Percentiles rank a stretch among this genome's conserved stretches.
phyloP scores from a whole-genome alignment of 2,329 filamentous ascomycete genomes.

The Neofusicoccum kwambonambiense region DNA sequence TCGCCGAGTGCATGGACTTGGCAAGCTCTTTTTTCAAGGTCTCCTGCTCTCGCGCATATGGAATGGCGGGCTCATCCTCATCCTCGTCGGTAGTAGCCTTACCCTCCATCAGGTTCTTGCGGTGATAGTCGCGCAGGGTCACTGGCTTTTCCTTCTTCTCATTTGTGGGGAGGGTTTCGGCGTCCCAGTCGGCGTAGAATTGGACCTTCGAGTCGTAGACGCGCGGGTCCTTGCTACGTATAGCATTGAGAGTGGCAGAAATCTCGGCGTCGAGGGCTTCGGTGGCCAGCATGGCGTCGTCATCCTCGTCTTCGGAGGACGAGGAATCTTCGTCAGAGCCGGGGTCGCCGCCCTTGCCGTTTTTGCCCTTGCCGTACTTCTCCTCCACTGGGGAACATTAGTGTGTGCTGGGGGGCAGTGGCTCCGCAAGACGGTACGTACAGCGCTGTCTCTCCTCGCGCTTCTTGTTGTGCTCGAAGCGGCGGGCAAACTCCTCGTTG shows the following conservation, averaged over 20 bases:
- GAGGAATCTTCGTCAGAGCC: slow-evolving; percentile 55
- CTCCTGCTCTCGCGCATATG: slow-evolving; percentile 87
- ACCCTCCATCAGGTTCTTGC: slow-evolving; percentile 79
- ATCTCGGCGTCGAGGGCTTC: slow-evolving; percentile 84
- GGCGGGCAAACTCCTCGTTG: slow-evolving; percentile 83
- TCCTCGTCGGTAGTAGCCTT: slow-evolving; percentile 60
- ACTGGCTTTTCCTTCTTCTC: slow-evolving; percentile 77
- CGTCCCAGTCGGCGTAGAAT: slow-evolving; percentile 71
- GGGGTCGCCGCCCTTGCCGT: slow-evolving; percentile 53
- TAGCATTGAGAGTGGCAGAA: slow-evolving; percentile 79
- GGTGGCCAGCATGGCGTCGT: slow-evolving; percentile 83
- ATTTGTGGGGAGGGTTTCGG: slow-evolving; percentile 40
- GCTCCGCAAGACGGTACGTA: slow-evolving; percentile 39
- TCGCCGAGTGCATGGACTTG: slow-evolving; percentile 71
- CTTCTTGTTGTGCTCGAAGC: slow-evolving; percentile 97
- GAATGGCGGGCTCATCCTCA: slow-evolving; percentile 59
- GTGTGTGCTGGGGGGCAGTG: not conserved
- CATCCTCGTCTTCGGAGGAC: slow-evolving; percentile 74
- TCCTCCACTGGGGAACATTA: slow-evolving; percentile 68
- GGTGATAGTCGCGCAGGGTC: slow-evolving; percentile 85
- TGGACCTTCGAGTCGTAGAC: slow-evolving; percentile 79
- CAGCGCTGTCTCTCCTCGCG: slow-evolving; percentile 76
- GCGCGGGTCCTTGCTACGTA: slow-evolving; percentile 84
- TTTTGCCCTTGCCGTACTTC: slow-evolving; percentile 65
- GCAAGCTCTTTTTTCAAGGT: slow-evolving; percentile 75